Evolutionary conservation across 495 filamentous ascomycete species (phyloP), one percentile per base, ranked within the genome.

Genomic region (Talaromyces wortmannii): DNA sequence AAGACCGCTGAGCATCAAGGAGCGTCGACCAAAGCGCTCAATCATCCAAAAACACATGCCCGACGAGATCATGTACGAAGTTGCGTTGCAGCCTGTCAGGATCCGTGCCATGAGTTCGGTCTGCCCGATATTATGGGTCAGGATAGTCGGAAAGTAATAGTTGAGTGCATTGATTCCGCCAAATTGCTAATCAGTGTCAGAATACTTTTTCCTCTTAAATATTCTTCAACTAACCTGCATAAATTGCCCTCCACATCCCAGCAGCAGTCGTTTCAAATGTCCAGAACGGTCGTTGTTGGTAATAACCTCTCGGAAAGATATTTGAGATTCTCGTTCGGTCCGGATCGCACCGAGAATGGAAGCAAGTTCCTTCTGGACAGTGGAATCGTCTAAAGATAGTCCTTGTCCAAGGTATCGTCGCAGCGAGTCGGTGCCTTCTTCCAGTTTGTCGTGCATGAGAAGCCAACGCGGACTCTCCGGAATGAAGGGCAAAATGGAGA

Each of bases 41-140:
- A 89, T 84, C 57, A 83, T 72, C 70, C 86, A 88, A 84, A 86
- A 87, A 0, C 83, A 87, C 6, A 76, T 72, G 0, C 82, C 85
- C 4, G 86, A 82, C 53, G 83, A 85, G 65, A 87, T 78, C 30
- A 82, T 71, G 62, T 87, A 89, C 6, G 87, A 78, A 16, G 87
- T 68, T 77, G 86, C 86, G 70, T 85, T 87, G 15, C 87, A 74
- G 40, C 84, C 86, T 11, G 85, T 83, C 4, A 89, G 66, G 0
- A 92, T 66, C 48, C 87, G 88, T 0, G 89, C 89, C 70, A 91
- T 90, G 53, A 92, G 82, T 62, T 92, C 89, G 13, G 65, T 65
- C 1, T 80, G 63, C 5, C 74, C 71, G 18, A 82, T 72, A 51
- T 71, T 71, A 53, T 79, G 66, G 40, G 78, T 61, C 58, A 79